These are phyloP conservation scores for Diddensiella santjacobensis DNA, from an alignment of 805 yeast species.

Conservation along the genomic window DNA sequence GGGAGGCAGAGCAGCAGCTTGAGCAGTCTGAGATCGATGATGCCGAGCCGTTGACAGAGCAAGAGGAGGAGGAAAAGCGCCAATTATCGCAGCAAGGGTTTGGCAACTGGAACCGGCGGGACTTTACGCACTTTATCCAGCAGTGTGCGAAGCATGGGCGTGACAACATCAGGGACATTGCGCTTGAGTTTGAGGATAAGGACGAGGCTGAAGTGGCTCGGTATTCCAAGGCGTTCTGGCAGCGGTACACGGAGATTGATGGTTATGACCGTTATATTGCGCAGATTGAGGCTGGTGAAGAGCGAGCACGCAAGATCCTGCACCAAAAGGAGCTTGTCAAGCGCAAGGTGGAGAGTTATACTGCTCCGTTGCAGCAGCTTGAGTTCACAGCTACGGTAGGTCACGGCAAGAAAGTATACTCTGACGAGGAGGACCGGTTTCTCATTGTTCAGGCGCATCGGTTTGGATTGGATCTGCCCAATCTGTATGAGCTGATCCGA, in stretches of 20 bases:
- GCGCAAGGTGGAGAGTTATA: slow-evolving; percentile 64
- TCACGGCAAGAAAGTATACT: slow-evolving; percentile 63
- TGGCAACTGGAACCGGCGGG: slow-evolving; percentile 80
- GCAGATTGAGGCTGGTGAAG: slow-evolving; percentile 88
- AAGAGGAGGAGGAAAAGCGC: slow-evolving; percentile 66
- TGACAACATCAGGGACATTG: slow-evolving; percentile 63
- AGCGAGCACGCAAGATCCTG: slow-evolving; percentile 58
- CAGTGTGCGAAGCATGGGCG: slow-evolving; percentile 78
- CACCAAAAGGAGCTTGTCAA: slow-evolving; percentile 77
- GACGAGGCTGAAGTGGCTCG: slow-evolving; percentile 71
- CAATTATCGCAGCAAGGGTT: slow-evolving; percentile 64
- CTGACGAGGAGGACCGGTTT: slow-evolving; percentile 89
- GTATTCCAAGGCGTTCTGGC: slow-evolving; percentile 82
- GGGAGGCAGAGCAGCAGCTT: slow-evolving; percentile 46
- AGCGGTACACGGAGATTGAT: slow-evolving; percentile 70
- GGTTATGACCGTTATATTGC: slow-evolving; percentile 80
- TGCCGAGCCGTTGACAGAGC: slow-evolving; percentile 74
- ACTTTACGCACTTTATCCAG: slow-evolving; percentile 76
- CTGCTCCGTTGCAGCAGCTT: slow-evolving; percentile 77
- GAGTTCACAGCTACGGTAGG: slow-evolving; percentile 68
- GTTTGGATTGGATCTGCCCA: slow-evolving; percentile 75
- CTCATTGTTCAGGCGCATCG: slow-evolving; percentile 73
- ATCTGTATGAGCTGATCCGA: slow-evolving; percentile 72
- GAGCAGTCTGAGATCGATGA: slow-evolving; percentile 71
- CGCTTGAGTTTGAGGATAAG: slow-evolving; percentile 78